Evolutionary conservation across 2,329 filamentous ascomycete species (phyloP), one percentile per base, ranked within the genome.

Genomic region (Aspergillus sp.): DNA sequence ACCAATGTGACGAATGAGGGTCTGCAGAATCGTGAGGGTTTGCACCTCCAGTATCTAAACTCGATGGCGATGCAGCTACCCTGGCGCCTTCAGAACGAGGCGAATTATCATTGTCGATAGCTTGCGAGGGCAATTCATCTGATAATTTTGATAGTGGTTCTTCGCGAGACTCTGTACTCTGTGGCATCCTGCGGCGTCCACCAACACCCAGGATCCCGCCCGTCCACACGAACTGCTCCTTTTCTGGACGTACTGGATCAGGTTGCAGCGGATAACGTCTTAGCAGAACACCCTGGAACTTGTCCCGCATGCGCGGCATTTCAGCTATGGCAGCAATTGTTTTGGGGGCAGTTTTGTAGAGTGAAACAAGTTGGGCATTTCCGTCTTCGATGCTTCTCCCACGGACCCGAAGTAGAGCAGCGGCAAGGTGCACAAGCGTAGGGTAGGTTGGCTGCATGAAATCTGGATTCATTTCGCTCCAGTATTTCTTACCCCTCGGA

Each of bases 361-460:
- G 60, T 46, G 57, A 41, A 19, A 65, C 56, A 44, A 76, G 57
- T 55, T 74, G 66, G 13, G 59, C 49, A 5, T 64, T 68, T 41
- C 74, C 73, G 37, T 71, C 67, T 13, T 61, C 41, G 37, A 77
- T 70, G 54, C 73, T 76, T 30, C 66, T 67, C 15, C 68, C 66
- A 39, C 73, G 73, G 41, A 76, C 66, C 53, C 74, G 67, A 33
- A 71, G 67, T 33, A 79, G 64, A 9, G 73, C 69, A n/a, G 73
- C 66, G 13, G 75, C 76, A 22, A 81, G 67, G 56, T 76, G 72
- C 13, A 80, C 71, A 64, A 79, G 73, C 11, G 77, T 75, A 34
- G 72, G 58, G 64, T 80, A 80, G 6, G 74, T 74, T 13, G 79
- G 78, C 54, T 75, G 73, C 65, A 77, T 70, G 55, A 75, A 74